Evolutionary conservation across 768 basidiomycete species (phyloP).

Genomic region (Termitomyces heimii): DNA sequence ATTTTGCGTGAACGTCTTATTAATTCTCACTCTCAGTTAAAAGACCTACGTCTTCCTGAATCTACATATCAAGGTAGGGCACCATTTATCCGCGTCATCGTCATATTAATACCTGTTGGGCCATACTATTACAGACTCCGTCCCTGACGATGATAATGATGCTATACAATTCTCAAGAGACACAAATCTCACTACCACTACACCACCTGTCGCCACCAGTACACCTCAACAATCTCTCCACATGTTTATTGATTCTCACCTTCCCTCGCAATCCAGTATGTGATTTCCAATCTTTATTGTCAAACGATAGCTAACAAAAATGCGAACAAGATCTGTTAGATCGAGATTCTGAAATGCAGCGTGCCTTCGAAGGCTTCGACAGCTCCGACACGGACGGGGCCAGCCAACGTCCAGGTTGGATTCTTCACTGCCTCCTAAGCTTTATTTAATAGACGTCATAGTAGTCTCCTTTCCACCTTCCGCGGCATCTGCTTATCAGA

Average conservation of each 20-base stretch:
- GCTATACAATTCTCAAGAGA: slow-evolving; percentile 32
- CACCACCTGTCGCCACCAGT: slow-evolving; percentile 46
- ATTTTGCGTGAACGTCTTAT: slow-evolving; percentile 39
- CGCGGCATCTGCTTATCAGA: not conserved
- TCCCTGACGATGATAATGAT: slow-evolving; percentile 25
- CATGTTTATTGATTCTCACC: slow-evolving; percentile 44
- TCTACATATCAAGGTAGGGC: slow-evolving; percentile 29
- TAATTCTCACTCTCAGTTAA: slow-evolving; percentile 28
- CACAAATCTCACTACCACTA: slow-evolving; percentile 30
- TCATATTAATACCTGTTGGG: not conserved
- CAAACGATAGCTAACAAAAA: slow-evolving; percentile 9
- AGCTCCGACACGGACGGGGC: slow-evolving; percentile 39
- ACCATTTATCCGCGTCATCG: not conserved
- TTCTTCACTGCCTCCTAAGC: not conserved
- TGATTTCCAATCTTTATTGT: not conserved
- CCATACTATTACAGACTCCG: not conserved
- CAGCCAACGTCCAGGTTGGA: slow-evolving; percentile 15
- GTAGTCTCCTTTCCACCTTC: not conserved
- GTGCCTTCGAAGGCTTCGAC: slow-evolving; percentile 49
- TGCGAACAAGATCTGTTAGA: slow-evolving; percentile 53
- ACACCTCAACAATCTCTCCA: slow-evolving; percentile 53
- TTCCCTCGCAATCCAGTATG: slow-evolving; percentile 52
- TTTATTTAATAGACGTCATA: not conserved
- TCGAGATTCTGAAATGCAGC: slow-evolving; percentile 68
- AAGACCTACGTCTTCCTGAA: slow-evolving; percentile 28